Percentiles rank a stretch among this genome's conserved stretches.
Conservation (phyloP, 768 basidiomycete genomes). For the Gloeostereum incarnatum region DNA sequence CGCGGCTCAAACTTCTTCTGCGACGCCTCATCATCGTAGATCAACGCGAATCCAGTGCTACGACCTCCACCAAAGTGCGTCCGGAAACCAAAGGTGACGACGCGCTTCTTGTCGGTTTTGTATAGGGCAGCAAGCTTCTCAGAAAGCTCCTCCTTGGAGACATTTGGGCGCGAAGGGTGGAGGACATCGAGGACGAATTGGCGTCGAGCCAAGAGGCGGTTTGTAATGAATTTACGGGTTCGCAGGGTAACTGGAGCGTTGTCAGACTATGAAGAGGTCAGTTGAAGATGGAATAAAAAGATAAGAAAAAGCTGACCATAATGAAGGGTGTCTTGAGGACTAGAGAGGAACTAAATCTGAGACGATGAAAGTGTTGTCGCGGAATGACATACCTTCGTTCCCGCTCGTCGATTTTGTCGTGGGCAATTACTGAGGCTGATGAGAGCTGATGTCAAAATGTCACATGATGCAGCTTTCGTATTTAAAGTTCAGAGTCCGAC, state of each 20-base stretch:
- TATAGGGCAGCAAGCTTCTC: constrained; percentile 90
- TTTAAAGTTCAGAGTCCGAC: no score
- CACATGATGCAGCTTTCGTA: no score
- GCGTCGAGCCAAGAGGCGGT: constrained; percentile 91
- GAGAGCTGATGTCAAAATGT: no score
- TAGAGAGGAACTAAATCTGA: neutral
- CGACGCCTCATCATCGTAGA: constrained; percentile 92
- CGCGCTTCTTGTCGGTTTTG: constrained; percentile 86
- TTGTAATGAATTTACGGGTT: constrained; percentile 99
- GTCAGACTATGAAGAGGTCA: constrained; percentile 48
- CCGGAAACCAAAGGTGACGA: constrained; percentile 90
- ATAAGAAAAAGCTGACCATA: no score
- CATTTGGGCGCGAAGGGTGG: constrained; percentile 92
- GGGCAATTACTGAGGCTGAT: no score
- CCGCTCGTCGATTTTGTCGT: no score
- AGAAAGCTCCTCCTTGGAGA: constrained; percentile 83
- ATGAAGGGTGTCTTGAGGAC: neutral
- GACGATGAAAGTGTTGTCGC: no score
- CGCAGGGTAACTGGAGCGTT: constrained; percentile 88
- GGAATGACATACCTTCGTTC: neutral
- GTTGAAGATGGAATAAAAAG: neutral
- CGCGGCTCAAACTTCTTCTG: constrained; percentile 98
- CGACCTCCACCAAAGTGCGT: constrained; percentile 98
- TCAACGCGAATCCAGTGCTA: constrained; percentile 94
- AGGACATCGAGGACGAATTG: constrained; percentile 95